Conservation (phyloP, 495 filamentous ascomycete species). For the Aspergillus nidulans region DNA sequence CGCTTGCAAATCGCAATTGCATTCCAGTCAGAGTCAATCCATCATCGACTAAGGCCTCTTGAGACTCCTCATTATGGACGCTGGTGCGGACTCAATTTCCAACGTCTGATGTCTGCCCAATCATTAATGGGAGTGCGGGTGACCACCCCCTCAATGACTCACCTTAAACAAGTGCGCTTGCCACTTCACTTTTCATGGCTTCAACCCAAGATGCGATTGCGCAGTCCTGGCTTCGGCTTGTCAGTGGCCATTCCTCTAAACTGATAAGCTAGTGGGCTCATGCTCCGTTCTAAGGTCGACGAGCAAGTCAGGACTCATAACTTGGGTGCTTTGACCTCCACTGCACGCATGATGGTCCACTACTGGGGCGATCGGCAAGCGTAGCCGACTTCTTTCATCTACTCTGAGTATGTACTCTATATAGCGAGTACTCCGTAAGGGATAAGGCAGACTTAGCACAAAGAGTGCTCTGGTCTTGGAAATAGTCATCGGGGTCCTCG, state of each 20-base stretch:
- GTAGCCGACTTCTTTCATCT: background rate
- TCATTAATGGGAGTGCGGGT: background rate
- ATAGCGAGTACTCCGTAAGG: too few relatives aligned
- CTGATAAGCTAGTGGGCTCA: background rate
- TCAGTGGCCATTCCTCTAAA: background rate
- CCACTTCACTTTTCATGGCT: background rate
- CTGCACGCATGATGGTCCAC: background rate
- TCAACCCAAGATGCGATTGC: background rate
- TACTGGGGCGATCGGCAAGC: background rate
- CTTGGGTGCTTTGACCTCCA: background rate
- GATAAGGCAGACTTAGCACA: background rate
- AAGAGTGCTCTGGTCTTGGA: too few relatives aligned
- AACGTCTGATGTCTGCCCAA: too few relatives aligned
- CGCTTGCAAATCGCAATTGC: conserved; percentile 2
- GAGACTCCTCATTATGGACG: background rate
- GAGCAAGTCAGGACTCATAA: background rate
- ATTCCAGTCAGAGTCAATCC: conserved; percentile 2
- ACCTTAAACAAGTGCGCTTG: background rate
- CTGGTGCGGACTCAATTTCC: background rate
- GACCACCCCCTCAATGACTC: background rate
- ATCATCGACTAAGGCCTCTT: background rate
- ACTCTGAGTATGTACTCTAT: background rate
- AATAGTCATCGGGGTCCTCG: too few relatives aligned
- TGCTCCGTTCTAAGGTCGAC: background rate
- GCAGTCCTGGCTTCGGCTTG: background rate